These are phyloP conservation scores for Chytriomyces hyalinus DNA, from an alignment of 192 early-diverging fungal species.

Conservation along the genomic window DNA sequence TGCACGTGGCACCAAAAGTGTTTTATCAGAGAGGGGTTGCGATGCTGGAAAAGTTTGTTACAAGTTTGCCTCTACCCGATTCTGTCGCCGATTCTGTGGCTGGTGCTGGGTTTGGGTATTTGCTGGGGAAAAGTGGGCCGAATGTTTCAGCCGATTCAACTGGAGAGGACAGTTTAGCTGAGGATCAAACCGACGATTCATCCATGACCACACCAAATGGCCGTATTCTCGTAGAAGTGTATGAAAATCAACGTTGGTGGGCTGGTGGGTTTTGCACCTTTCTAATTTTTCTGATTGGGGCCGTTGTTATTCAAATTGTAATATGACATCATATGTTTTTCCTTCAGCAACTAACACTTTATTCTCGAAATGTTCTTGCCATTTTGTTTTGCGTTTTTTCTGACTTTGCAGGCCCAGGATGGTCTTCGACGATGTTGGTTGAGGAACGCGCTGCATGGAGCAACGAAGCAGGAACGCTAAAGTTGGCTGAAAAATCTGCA, in stretches of 20 bases:
- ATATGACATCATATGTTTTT: neutral
- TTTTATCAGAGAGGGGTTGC: neutral
- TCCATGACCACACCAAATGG: neutral
- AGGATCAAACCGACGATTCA: neutral
- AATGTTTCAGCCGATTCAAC: neutral
- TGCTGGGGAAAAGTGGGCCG: neutral
- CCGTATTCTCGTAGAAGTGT: constrained; percentile 18
- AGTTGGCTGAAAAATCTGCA: constrained; percentile 1
- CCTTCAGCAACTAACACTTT: neutral
- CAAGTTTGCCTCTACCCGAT: constrained; percentile 14
- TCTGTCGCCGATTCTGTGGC: constrained; percentile 24
- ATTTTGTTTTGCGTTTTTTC: neutral
- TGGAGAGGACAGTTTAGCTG: neutral
- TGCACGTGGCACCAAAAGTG: constrained; percentile 22
- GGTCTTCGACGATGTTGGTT: constrained; percentile 18
- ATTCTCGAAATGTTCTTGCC: neutral
- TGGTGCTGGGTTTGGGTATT: neutral
- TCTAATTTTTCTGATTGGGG: neutral
- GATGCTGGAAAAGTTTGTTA: constrained; percentile 8
- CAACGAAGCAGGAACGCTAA: constrained; percentile 1
- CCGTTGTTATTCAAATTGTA: too few relatives aligned
- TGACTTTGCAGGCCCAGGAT: constrained; percentile 14
- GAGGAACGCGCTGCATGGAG: constrained; percentile 22
- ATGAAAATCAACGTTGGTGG: constrained; percentile 37
- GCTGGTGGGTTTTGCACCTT: constrained; percentile 17